Evolutionary conservation across 2,329 filamentous ascomycete genomes (phyloP), one percentile per base, ranked within the genome.

Genomic region (Botryotinia convoluta): DNA sequence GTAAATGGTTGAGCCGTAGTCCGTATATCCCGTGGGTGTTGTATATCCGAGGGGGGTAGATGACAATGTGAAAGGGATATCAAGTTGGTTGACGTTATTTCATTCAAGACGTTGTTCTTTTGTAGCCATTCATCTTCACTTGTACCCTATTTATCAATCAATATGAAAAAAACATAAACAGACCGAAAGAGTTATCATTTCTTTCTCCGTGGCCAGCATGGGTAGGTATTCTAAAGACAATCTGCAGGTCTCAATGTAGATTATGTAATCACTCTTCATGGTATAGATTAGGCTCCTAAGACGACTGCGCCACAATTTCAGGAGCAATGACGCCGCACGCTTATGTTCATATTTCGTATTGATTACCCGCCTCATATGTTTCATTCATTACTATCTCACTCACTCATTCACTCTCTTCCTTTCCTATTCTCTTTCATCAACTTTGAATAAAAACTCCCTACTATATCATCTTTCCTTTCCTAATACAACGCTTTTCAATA

Each of bases 221-320:
- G n/a, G n/a, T n/a, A n/a, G n/a, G n/a, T 44, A 7, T 44, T 44
- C 42, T 44, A 44, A 18, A 42, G 39, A 26, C 26, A n/a, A 54
- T n/a, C 48, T n/a, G 26, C 12, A 14, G 4, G 48, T 18, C 26
- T 29, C 51, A 54, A 57, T 5, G 26, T 29, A 7, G 20, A 67
- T 67, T 67, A 67, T 22, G 26, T 67, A 67, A 67, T 67, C 22
- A n/a, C 64, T 32, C 26, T 67, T 65, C 22, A 16, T 26, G 62
- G 45, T n/a, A 39, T 12, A 48, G 63, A 22, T n/a, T 48, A 67
- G 62, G 42, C 64, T 39, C 22, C 45, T 29, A 26, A 54, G 35
- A 69, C 16, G 22, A 44, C 67, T 69, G 54, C 29, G 67, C 67
- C 67, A 69, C 67, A 60, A 32, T 60, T 18, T 35, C 12, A 45